These are phyloP conservation scores for Sanghuangporus sanghuang DNA, from an alignment of 1,284 basidiomycete genomes.

Conservation along the genomic window DNA sequence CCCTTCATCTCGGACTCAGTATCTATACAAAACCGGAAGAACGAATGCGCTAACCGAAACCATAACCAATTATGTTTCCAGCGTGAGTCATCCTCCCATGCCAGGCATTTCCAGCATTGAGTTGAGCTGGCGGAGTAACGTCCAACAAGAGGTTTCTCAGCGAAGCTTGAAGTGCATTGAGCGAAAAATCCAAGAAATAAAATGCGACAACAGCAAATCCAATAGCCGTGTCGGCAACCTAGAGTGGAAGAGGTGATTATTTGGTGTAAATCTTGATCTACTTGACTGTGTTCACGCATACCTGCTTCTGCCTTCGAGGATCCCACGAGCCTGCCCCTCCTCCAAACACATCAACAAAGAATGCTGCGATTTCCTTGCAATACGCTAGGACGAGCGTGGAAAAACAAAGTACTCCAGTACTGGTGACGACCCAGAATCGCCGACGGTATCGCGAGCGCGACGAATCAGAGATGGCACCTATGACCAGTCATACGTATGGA, in stretches of 20 bases:
- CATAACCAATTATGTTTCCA: conserved; percentile 92
- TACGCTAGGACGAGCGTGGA: conserved; percentile 82
- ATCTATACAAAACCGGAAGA: background rate
- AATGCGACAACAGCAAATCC: conserved; percentile 87
- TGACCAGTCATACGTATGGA: background rate
- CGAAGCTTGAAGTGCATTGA: conserved; percentile 93
- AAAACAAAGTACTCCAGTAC: conserved; percentile 68
- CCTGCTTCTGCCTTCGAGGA: conserved; percentile 61
- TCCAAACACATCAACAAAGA: conserved; percentile 75
- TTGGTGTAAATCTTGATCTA: background rate
- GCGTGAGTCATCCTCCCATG: conserved; percentile 92
- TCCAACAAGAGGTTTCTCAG: conserved; percentile 90
- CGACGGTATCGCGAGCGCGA: conserved; percentile 85
- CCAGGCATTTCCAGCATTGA: conserved; percentile 96
- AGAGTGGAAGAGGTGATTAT: background rate
- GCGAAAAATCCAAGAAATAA: conserved; percentile 90
- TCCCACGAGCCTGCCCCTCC: conserved; percentile 89
- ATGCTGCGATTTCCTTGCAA: conserved; percentile 67
- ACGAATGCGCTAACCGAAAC: conserved; percentile 58
- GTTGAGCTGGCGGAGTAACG: conserved; percentile 79
- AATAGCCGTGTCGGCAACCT: conserved; percentile 74
- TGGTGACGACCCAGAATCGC: conserved; percentile 84
- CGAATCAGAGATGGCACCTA: conserved; percentile 90
- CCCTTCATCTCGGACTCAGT: conserved; percentile 40
- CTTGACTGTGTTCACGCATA: conserved; percentile 27